Evolutionary conservation across 2,329 filamentous ascomycete species (phyloP), one percentile per base, ranked within the genome.

Genomic region (Pseudogymnoascus sp.): DNA sequence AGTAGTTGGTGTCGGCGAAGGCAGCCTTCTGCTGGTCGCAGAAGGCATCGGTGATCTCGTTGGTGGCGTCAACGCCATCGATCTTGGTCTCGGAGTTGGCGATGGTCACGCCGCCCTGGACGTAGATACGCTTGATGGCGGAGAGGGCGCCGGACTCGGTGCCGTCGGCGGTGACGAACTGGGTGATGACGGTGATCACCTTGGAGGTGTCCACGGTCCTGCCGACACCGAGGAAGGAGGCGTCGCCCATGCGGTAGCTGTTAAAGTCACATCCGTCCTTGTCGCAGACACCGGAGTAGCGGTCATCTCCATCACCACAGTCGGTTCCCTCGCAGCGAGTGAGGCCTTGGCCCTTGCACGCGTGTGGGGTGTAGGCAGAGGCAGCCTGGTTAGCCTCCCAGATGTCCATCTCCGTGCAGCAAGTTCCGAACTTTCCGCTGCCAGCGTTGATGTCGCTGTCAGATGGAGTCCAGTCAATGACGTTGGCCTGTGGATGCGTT

Each of bases 321-420:
- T 69, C 72, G 74, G 80, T 82, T 65, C 76, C 75, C 50, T 70
- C 69, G 64, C 79, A 81, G 59, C 73, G 70, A 67, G 77, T 79
- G 50, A 77, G 75, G 62, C 76, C 76, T 7, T 72, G 67, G 35
- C 70, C 70, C 63, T 74, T 75, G 76, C 82, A 84, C 42, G 79
- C 75, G 71, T 85, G 82, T 21, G 82, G 81, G 10, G 82, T 85
- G 66, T 78, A 76, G 38, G 82, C 82, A n/a, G 76, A 77, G 14
- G 82, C 79, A 69, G 82, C 77, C 65, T 74, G 78, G 76, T 85
- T 84, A 63, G 82, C 81, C 72, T 85, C 82, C 82, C 82, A 84
- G 71, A 84, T 78, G 62, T 87, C 84, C 79, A 88, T 84, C 74
- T 87, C 85, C 35, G 80, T 74, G 72, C 84, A 87, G 79, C 84